Evolutionary conservation across 805 yeast genomes (phyloP), one percentile per base, ranked within the genome.

Genomic region (Blastobotrys peoriensis): DNA sequence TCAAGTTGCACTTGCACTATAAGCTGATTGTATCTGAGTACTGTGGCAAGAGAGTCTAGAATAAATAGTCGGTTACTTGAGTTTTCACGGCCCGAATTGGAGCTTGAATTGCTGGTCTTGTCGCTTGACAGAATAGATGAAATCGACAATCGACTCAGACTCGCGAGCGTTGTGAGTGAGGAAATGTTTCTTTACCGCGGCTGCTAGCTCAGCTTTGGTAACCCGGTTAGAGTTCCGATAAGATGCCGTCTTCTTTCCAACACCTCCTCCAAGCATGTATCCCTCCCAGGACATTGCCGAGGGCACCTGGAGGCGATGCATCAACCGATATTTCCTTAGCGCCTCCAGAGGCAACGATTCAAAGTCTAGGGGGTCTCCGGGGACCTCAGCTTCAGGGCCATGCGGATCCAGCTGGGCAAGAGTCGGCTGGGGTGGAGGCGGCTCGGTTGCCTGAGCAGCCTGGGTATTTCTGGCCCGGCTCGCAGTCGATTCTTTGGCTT

Each of bases 131-230:
- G 85, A 81, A 66, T 91, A 93, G 44, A 93, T 70, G 60, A 91
- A 93, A 56, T 85, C 88, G 30, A 96, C 86, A 33, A 91, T 79
- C 25, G 84, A 79, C 55, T 91, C 98, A 46, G 82, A 79, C 58
- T 91, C 98, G 54, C 85, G 79, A 3, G 79, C 78, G 9, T 75
- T 72, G 38, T 70, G 71, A 5, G 64, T 55, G 51, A 72, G 55
- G 54, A 89, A 86, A 62, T 91, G 97, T 44, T 73, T 75, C 63
- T 78, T 81, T 20, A 81, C 79, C 20, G 72, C 73, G 2, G 61
- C 62, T 0, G 86, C 83, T 25, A 83, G 70, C 49, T 79, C 85
- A 2, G 66, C 66, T 60, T 81, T 83, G 38, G 79, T 57, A 5
- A 81, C 69, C 38, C 86, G 58, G 25, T 58, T 64, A 17, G 60